Conservation (phyloP, 1,139 yeast genomes). For the Candida freyschussii region DNA sequence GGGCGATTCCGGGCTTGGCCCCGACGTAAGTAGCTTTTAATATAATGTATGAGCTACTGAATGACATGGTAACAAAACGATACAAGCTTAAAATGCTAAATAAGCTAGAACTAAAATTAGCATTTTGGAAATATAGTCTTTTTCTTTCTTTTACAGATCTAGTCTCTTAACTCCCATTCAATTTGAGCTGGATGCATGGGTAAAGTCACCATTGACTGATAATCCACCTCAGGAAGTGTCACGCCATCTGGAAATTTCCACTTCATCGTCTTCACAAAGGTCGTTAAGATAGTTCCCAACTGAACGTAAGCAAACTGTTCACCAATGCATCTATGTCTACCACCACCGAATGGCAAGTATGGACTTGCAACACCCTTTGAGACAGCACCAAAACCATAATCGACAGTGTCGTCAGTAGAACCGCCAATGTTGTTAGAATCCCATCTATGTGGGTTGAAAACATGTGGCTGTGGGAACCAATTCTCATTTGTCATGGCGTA, state of each 20-base stretch:
- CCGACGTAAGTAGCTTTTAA: too few relatives aligned
- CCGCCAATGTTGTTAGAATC: slow-evolving; percentile 39
- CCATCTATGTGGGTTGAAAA: slow-evolving; percentile 90
- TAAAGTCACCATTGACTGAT: slow-evolving; percentile 88
- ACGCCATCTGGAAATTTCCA: slow-evolving; percentile 63
- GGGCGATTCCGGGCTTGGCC: too few relatives aligned
- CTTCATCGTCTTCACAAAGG: slow-evolving; percentile 68
- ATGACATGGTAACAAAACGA: too few relatives aligned
- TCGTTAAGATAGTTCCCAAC: slow-evolving; percentile 77
- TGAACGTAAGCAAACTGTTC: slow-evolving; percentile 97
- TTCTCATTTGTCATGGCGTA: slow-evolving; percentile 72
- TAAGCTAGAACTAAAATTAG: too few relatives aligned
- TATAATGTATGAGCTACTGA: too few relatives aligned
- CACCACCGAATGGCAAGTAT: slow-evolving; percentile 97
- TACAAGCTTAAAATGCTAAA: too few relatives aligned
- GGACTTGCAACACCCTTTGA: slow-evolving; percentile 95
- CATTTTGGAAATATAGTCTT: too few relatives aligned
- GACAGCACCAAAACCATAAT: slow-evolving; percentile 93
- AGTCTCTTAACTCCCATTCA: slow-evolving; percentile 63
- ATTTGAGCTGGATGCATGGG: slow-evolving; percentile 79
- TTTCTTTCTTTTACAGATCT: too few relatives aligned
- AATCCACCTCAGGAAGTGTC: slow-evolving; percentile 73
- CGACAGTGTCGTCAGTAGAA: slow-evolving; percentile 53
- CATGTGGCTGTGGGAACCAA: slow-evolving; percentile 69
- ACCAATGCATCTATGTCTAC: slow-evolving; percentile 99